Evolutionary conservation across 768 basidiomycete genomes (phyloP).

Genomic region (Crepidotus variabilis): DNA sequence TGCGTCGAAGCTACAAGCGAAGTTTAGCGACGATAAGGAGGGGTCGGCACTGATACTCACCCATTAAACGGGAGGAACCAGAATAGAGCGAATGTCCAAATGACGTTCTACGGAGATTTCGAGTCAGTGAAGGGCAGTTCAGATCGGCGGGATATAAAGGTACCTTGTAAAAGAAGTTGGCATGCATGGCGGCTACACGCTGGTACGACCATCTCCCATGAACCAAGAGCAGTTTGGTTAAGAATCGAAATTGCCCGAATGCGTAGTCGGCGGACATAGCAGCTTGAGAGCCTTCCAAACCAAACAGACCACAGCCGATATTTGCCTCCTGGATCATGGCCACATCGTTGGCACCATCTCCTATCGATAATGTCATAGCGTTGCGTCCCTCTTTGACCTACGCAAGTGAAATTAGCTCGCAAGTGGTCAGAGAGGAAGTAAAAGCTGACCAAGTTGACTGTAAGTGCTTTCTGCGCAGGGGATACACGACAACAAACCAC

Average conservation of each 20-base stretch:
- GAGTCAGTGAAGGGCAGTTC: slow-evolving; percentile 6
- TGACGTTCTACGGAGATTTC: slow-evolving; percentile 59
- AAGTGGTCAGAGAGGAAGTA: slow-evolving; percentile 1
- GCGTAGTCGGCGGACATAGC: slow-evolving; percentile 99
- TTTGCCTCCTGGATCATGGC: slow-evolving; percentile 99
- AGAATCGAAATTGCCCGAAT: slow-evolving; percentile 93
- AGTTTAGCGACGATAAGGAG: slow-evolving; percentile 4
- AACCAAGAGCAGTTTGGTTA: slow-evolving; percentile 87
- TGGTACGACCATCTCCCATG: slow-evolving; percentile 98
- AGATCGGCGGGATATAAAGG: slow-evolving; percentile 11
- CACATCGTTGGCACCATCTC: slow-evolving; percentile 97
- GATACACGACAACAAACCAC: slow-evolving; percentile 98
- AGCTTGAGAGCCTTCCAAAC: slow-evolving; percentile 94
- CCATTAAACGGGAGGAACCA: slow-evolving; percentile 91
- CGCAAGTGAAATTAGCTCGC: slow-evolving; percentile 2
- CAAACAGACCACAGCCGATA: slow-evolving; percentile 90
- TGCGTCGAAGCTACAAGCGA: slow-evolving; percentile 71
- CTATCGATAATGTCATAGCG: slow-evolving; percentile 96
- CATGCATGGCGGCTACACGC: slow-evolving; percentile 94
- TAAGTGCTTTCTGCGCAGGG: slow-evolving; percentile 96
- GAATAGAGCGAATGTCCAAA: slow-evolving; percentile 92
- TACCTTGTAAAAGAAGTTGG: slow-evolving; percentile 98
- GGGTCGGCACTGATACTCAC: slow-evolving; percentile 34
- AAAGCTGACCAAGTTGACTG: slow-evolving; percentile 77
- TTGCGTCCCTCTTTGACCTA: slow-evolving; percentile 94